Base-by-base conservation (phyloP, 805 yeast genomes). In the Candida andamanensis region DNA sequence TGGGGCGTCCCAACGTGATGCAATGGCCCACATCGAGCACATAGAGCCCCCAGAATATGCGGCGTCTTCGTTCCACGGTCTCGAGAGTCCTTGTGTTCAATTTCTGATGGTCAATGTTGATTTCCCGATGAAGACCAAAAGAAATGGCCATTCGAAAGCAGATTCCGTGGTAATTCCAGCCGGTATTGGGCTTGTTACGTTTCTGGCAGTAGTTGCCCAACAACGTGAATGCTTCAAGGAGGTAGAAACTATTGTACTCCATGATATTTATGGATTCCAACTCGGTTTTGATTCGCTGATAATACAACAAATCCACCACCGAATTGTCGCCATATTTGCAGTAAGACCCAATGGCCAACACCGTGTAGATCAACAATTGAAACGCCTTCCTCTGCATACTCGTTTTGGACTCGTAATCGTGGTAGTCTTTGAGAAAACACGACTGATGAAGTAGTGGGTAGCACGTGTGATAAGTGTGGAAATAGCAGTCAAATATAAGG, bases 331-430 rank as follows among this genome's bases (percentile, higher is more conserved):
- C 80, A 42, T 72, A 67, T 8, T 69, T 40, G 48, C 82, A 76
- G 80, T 83, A 79, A 15, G 83, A 71, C 11, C 86, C 87, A n/a
- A 80, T 54, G 83, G 42, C 81, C 17, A 78, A 50, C 0, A 79
- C 75, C 0, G 79, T 67, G 45, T 78, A 72, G 25, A 75, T 50
- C 19, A 80, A 45, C 15, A 77, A 60, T 40, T 70, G 71, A 77
- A 79, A 76, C 14, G 22, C 21, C 17, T 19, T 19, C 10, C 22
- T 19, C 11, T 19, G 10, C 11, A 19, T 8, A 8, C 10, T 8
- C 1, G 70, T 54, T 17, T 67, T 60, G 4, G 63, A 31, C 34
- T 60, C 61, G 33, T 62, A 62, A 19, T 63, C 16, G 13, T 54
- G 44, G 61, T 75, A 42, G 62, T 63, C n/a, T 63, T 61, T 43